A percentile compares a stretch with the other conserved stretches of the same genome.
Conservation (phyloP, 2,329 filamentous ascomycete genomes). For the Botryotinia globosa region DNA sequence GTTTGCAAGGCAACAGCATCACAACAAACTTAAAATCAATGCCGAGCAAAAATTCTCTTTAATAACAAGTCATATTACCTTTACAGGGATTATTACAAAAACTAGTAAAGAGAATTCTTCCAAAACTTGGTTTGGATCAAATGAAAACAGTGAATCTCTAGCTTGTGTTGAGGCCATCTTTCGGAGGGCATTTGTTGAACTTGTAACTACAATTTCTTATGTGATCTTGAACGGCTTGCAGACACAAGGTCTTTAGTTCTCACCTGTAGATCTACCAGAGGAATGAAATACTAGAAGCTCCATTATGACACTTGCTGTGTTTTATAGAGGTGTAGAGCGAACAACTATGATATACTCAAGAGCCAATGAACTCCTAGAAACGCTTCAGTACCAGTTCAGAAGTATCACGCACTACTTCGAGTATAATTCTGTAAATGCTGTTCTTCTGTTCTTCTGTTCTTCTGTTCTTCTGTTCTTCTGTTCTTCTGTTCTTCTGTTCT, state of each 20-base stretch:
- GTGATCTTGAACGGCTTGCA: too few relatives aligned
- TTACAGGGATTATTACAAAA: background rate
- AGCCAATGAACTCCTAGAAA: background rate
- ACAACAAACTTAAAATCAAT: background rate
- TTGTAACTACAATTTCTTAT: background rate
- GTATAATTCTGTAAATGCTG: too few relatives aligned
- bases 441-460: background rate
- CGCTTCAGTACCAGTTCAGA: background rate
- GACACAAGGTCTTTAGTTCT: background rate
- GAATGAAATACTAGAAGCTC: background rate
- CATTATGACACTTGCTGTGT: background rate
- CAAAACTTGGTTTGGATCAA: background rate
- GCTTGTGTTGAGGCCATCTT: background rate
- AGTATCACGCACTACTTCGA: too few relatives aligned
- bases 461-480: too few relatives aligned
- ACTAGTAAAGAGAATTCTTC: too few relatives aligned
- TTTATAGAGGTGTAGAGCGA: background rate
- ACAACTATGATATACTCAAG: background rate
- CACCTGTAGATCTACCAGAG: background rate
- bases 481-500: too few relatives aligned
- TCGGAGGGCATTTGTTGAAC: background rate
- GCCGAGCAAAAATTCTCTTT: background rate
- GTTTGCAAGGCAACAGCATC: background rate
- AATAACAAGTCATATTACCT: background rate
- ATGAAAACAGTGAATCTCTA: background rate